Evolutionary conservation across 768 basidiomycete species (phyloP).

Genomic region (Leucogyrophana mollusca): DNA sequence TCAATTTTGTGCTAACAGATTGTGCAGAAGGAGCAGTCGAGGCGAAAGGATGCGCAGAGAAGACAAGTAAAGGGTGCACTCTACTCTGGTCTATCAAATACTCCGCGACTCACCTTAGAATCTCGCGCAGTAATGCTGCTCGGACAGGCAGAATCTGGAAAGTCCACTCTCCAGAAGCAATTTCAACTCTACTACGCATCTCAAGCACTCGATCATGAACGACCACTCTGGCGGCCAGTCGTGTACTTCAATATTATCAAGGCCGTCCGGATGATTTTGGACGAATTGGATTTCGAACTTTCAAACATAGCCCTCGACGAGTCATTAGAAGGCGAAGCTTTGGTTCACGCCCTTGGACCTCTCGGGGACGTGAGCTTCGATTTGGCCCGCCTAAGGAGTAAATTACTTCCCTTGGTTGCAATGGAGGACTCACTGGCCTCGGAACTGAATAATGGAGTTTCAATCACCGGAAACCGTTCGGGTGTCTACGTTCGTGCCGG

Average conservation of each 20-base stretch:
- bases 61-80: conserved; percentile 54
- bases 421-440: conserved; percentile 67
- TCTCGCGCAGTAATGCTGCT: conserved; percentile 59
- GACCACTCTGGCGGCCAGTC: conserved; percentile 74
- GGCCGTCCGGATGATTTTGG: conserved; percentile 71
- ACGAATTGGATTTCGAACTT: conserved; percentile 65
- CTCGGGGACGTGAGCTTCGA: conserved; percentile 40
- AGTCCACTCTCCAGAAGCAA: conserved; percentile 83
- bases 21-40: conserved; percentile 47
- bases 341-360: conserved; percentile 27
- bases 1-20: conserved; percentile 6
- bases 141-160: conserved; percentile 80
- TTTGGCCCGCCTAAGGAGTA: conserved; percentile 50
- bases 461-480: conserved; percentile 55
- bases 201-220: conserved; percentile 64
- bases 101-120: conserved; percentile 7
- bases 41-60: conserved; percentile 43
- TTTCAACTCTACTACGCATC: conserved; percentile 82
- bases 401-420: conserved; percentile 61
- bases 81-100: conserved; percentile 4
- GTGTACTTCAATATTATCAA: conserved; percentile 85
- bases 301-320: conserved; percentile 26
- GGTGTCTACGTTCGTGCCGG: conserved; percentile 70
- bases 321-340: conserved; percentile 29
- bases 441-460: conserved; percentile 65